phyloP scores from a whole-genome alignment of 2,329 filamentous ascomycete genomes.

The Exutisphaerella laricina region DNA sequence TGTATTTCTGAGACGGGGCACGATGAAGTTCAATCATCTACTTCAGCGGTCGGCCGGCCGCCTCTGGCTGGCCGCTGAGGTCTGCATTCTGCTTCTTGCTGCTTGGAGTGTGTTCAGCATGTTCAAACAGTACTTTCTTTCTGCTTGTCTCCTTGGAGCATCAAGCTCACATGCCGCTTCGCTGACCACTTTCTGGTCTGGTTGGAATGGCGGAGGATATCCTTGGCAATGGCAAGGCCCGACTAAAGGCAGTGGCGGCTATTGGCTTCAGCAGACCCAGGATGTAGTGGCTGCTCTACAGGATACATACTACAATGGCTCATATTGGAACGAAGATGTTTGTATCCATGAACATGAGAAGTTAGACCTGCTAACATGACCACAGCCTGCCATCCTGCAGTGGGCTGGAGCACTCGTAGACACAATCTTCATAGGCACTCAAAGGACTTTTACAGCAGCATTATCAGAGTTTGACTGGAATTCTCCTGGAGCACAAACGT shows the following conservation, averaged over 20 bases:
- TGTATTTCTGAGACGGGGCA: background rate
- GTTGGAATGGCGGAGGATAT: constrained; percentile 5
- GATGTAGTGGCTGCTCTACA: constrained; percentile 27
- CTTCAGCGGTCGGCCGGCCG: background rate
- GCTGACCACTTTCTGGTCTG: constrained; percentile 15
- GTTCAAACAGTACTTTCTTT: background rate
- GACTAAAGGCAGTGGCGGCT: constrained; percentile 11
- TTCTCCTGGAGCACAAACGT: constrained; percentile 9
- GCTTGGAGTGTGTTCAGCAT: background rate
- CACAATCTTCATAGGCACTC: constrained; percentile 24
- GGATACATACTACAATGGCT: constrained; percentile 28
- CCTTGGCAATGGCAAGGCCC: constrained; percentile 19
- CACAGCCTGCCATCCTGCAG: constrained; percentile 23
- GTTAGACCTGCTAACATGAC: constrained; percentile 1
- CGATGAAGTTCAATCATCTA: too few relatives aligned
- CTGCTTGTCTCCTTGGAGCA: constrained; percentile 3
- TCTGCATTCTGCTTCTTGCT: constrained; percentile 1
- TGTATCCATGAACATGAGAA: background rate
- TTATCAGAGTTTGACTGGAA: constrained; percentile 15
- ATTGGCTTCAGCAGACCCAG: constrained; percentile 29
- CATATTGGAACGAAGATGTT: constrained; percentile 21
- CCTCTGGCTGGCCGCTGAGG: constrained; percentile 7
- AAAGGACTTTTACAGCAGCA: constrained; percentile 18
- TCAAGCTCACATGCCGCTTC: constrained; percentile 3
- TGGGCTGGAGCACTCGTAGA: constrained; percentile 29